phyloP scores from a whole-genome alignment of 257 asterid species.

The Echites panduratus region DNA sequence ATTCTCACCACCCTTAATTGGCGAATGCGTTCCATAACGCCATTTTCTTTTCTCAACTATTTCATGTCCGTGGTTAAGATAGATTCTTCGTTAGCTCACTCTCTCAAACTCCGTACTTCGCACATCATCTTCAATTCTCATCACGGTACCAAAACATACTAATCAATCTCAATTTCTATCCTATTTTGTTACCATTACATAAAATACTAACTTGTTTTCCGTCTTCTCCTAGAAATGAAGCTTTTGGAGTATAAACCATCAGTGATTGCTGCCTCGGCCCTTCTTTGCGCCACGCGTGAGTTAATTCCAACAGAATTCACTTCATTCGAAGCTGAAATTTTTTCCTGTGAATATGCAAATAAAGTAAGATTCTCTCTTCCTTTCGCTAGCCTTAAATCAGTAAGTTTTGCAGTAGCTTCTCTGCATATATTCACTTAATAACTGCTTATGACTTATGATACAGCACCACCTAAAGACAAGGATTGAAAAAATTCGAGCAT shows the following conservation, averaged over 20 bases:
- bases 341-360: conserved; percentile 29
- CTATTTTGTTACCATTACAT: not conserved
- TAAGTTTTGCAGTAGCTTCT: not conserved
- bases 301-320: conserved; percentile 27
- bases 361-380: conserved; percentile 23
- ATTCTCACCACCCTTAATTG: conserved; percentile 42
- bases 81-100: conserved; percentile 26
- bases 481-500: too few species aligned
- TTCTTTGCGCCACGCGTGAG: conserved; percentile 42
- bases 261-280: conserved; percentile 47
- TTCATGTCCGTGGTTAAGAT: conserved; percentile 30
- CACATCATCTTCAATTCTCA: conserved; percentile 38
- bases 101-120: conserved; percentile 37
- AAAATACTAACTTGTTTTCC: not conserved
- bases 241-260: conserved; percentile 47
- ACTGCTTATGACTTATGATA: not conserved
- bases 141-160: conserved; percentile 25
- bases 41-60: conserved; percentile 49
- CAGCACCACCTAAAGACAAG: too few species aligned
- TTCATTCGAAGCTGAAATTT: conserved; percentile 30
- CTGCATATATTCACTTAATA: not conserved
- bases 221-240: conserved; percentile 31
- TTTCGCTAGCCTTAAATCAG: not conserved
- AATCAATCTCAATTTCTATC: conserved; percentile 2
- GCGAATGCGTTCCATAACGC: conserved; percentile 60